phyloP scores from a whole-genome alignment of 2,329 filamentous ascomycete species.

The Claviceps africana region DNA sequence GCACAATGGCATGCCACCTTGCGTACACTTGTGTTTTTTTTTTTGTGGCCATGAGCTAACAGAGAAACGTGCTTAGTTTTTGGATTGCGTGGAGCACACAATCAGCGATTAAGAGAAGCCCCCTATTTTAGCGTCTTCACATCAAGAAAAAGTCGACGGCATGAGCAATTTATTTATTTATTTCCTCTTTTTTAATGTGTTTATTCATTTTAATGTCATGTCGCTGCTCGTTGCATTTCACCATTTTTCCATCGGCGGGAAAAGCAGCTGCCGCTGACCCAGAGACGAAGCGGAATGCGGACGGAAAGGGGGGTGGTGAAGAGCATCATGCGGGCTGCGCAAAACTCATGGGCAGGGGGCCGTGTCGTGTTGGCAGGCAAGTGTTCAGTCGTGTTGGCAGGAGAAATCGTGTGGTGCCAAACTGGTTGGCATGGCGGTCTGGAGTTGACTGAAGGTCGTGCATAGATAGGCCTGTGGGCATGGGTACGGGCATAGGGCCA shows the following conservation, averaged over 20 bases:
- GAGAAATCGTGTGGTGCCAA: neutral
- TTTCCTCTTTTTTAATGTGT: neutral
- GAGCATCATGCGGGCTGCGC: neutral
- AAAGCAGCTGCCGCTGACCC: too few relatives aligned
- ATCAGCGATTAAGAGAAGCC: constrained; percentile 2
- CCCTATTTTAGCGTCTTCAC: neutral
- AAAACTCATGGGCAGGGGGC: neutral
- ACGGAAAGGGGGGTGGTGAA: neutral
- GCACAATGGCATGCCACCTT: neutral
- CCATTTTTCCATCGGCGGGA: neutral
- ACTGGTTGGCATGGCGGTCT: neutral
- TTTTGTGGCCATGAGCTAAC: neutral
- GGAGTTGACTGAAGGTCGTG: neutral
- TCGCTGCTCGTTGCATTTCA: neutral
- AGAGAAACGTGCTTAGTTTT: constrained; percentile 5
- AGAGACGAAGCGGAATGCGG: too few relatives aligned
- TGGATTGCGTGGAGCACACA: constrained; percentile 10
- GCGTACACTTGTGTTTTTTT: too few relatives aligned
- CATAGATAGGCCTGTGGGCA: neutral
- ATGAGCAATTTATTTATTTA: neutral
- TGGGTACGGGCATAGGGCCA: neutral
- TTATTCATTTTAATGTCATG: neutral
- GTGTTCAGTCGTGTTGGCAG: neutral
- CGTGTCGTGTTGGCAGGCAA: neutral
- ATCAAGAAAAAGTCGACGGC: neutral